phyloP scores from a whole-genome alignment of 495 filamentous ascomycete genomes.

The Sabuloglossum arenarium region DNA sequence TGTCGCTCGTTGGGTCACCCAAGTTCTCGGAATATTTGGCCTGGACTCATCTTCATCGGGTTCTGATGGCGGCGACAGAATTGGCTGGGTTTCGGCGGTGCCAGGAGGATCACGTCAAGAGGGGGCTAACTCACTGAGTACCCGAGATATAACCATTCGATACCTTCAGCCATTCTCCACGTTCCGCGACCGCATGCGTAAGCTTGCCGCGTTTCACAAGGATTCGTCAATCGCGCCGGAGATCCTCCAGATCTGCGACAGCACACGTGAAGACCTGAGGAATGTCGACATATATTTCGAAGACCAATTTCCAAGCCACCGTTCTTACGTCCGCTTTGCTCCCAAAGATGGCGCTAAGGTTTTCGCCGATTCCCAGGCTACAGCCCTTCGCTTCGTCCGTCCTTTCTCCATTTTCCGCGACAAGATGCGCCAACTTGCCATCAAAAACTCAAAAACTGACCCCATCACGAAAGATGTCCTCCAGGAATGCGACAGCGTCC shows the following conservation, averaged over 20 bases:
- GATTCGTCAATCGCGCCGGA: neutral
- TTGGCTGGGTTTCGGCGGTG: conserved; percentile 16
- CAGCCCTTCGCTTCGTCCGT: neutral
- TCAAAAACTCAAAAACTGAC: neutral
- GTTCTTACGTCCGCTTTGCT: neutral
- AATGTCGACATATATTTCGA: conserved; percentile 72
- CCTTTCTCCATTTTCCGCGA: conserved; percentile 3
- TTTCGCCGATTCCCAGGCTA: neutral
- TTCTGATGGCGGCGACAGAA: conserved; percentile 8
- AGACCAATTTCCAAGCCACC: conserved; percentile 24
- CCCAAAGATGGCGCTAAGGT: neutral
- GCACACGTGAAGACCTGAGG: conserved; percentile 32
- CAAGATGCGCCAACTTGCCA: conserved; percentile 4
- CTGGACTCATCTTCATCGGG: conserved; percentile 33
- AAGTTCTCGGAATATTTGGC: conserved; percentile 66
- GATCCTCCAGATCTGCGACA: neutral
- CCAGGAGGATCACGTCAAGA: conserved; percentile 5
- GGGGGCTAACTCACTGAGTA: neutral
- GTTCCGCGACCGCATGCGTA: conserved; percentile 62
- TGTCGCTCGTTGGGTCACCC: conserved; percentile 62
- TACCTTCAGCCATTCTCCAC: conserved; percentile 6
- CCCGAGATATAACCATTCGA: neutral
- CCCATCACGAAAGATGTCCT: conserved; percentile 4
- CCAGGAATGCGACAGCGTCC: conserved; percentile 4
- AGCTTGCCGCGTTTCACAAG: conserved; percentile 18